Base-by-base conservation (phyloP, 305 asterid species). In the Fraxinus angustifolia region DNA sequence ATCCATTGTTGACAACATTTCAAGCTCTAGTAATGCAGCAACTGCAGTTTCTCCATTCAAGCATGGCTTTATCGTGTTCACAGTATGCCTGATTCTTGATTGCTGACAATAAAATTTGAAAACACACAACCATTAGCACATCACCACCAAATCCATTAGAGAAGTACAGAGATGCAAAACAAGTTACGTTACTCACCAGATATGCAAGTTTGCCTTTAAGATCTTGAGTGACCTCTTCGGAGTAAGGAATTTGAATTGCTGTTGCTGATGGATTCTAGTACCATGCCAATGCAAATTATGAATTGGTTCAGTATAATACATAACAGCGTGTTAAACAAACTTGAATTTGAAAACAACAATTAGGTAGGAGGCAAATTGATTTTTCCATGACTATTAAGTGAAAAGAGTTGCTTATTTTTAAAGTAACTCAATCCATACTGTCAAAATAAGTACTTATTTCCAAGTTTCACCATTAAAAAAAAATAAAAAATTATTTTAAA, bases 21-120 rank as follows among this genome's bases (percentile, higher is more conserved):
- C 98, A 26, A 95, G 91, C 85, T 93, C 94, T 45, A 87, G 87
- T 79, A 92, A 40, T 14, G 93, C 94, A 50, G 42, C 84, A 21
- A 88, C 53, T 35, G 92, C 87, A 72, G 82, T 87, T 73, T 88
- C 90, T 26, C 23, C 77, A 79, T 79, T 86, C 78, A 93, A 17
- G 72, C 36, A 84, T 23, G 99, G 97, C 86, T 85, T 90, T 73
- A 95, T 74, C 8, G 83, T 74, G 6, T 58, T 62, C 10, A 87
- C 90, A 0, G 94, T 77, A 56, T 90, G 90, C 84, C 75, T 87
- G 50, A 93, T 86, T 80, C 83, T 88, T 74, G 89, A 70, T 91
- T 91, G 92, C 99, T 95, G 87, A 83, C 68, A 85, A 17, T 19
- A 82, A 31, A 75, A 67, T 28, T 26, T 67, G 19, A 30, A 23